These are phyloP conservation scores for Podospora didyma DNA, from an alignment of 495 filamentous ascomycete genomes.

Conservation along the genomic window DNA sequence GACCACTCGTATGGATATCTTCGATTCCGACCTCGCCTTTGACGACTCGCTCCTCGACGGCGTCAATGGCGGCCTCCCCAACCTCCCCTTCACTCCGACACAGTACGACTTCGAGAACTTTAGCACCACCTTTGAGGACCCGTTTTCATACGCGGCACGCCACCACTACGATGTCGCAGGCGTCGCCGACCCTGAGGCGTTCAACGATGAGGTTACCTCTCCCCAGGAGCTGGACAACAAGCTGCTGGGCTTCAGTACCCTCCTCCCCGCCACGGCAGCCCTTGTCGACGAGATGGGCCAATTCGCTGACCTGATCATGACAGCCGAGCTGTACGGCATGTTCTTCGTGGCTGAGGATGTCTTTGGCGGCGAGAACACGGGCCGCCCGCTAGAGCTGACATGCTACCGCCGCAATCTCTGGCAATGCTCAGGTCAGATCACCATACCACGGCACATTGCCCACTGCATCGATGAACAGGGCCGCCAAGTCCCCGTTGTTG, in stretches of 20 bases:
- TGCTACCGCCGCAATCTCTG: constrained; percentile 91
- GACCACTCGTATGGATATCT: constrained; percentile 35
- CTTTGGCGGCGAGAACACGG: constrained; percentile 40
- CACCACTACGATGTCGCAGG: constrained; percentile 43
- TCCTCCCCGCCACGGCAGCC: constrained; percentile 58
- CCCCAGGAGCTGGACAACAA: constrained; percentile 40
- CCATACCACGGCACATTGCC: constrained; percentile 64
- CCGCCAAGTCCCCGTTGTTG: constrained; percentile 66
- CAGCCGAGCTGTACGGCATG: constrained; percentile 88
- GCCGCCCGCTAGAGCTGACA: constrained; percentile 75
- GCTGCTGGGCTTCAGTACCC: constrained; percentile 69
- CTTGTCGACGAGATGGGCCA: constrained; percentile 37
- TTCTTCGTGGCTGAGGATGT: constrained; percentile 85
- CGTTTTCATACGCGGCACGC: constrained; percentile 52
- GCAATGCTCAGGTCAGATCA: constrained; percentile 81
- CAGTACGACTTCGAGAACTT: constrained; percentile 54
- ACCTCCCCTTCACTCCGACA: constrained; percentile 45
- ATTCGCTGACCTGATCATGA: constrained; percentile 57
- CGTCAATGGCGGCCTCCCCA: constrained; percentile 39
- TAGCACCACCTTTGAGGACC: constrained; percentile 61
- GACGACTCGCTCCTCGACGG: constrained; percentile 45
- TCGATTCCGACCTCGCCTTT: constrained; percentile 37
- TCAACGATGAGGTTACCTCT: constrained; percentile 35
- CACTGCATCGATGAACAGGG: constrained; percentile 77
- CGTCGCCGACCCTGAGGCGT: constrained; percentile 34